phyloP scores from a whole-genome alignment of 345 rosid genomes.

The Gynandropsis gynandra region DNA sequence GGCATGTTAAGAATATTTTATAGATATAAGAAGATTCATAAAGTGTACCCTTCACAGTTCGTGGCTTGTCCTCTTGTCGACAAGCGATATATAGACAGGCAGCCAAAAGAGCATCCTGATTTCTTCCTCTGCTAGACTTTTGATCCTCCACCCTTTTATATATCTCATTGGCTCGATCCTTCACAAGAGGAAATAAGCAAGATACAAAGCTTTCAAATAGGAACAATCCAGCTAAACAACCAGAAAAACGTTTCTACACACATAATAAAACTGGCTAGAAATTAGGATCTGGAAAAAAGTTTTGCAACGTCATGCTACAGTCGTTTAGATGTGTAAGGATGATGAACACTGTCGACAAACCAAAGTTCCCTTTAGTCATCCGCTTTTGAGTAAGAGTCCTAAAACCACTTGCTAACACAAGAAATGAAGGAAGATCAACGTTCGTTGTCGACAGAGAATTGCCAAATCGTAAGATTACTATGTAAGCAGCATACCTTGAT shows the following conservation, averaged over 20 bases:
- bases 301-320: no score
- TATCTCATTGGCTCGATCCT: conserved; percentile 98
- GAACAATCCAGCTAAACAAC: neutral
- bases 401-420: no score
- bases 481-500: conserved; percentile 55
- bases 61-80: conserved; percentile 92
- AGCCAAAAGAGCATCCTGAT: conserved; percentile 97
- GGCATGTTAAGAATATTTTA: conserved; percentile 35
- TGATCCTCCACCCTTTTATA: conserved; percentile 95
- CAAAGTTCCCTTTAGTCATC: no score
- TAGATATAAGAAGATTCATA: conserved; percentile 29
- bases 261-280: no score
- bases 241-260: no score
- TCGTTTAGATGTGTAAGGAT: no score
- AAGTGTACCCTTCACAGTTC: conserved; percentile 91
- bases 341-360: no score
- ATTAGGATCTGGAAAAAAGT: no score
- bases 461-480: no score
- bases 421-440: no score
- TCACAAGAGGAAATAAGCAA: conserved; percentile 20
- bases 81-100: conserved; percentile 99
- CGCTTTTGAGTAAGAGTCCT: no score
- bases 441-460: no score
- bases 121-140: conserved; percentile 98
- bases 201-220: neutral